Evolutionary conservation across 139 green algal genomes (phyloP).

Genomic region (Chlorella vulgaris): DNA sequence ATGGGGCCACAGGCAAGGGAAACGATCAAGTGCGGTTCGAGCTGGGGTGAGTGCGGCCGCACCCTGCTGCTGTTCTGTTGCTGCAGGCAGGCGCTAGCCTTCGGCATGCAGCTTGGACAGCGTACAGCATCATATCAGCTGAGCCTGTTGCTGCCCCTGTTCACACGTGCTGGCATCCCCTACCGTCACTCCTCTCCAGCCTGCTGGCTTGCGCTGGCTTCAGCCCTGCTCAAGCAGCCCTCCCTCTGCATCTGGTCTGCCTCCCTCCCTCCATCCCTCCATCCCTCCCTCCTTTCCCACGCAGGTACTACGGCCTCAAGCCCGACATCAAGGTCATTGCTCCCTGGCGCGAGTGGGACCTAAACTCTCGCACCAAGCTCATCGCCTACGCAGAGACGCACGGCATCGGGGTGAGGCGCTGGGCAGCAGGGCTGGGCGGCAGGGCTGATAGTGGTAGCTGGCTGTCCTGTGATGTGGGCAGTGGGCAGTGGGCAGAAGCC

Average conservation of each 20-base stretch:
- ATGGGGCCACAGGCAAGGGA: slow-evolving; percentile 99
- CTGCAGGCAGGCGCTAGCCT: no score
- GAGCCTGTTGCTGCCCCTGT: no score
- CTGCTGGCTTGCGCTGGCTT: no score
- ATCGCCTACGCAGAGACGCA: slow-evolving; percentile 86
- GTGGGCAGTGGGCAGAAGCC: no score
- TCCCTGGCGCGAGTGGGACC: slow-evolving; percentile 98
- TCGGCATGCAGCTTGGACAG: no score
- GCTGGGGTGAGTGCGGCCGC: slow-evolving; percentile 55
- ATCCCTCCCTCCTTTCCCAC: slow-evolving; percentile 3
- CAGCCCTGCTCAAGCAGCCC: no score
- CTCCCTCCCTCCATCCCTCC: neutral
- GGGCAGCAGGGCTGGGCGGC: neutral
- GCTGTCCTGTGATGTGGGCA: neutral
- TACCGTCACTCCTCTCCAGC: no score
- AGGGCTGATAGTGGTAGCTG: neutral
- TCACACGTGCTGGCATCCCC: no score
- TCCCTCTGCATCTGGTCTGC: no score
- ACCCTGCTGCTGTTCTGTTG: neutral
- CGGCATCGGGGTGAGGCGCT: slow-evolving; percentile 55
- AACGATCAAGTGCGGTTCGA: slow-evolving; percentile 98
- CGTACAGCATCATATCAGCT: no score
- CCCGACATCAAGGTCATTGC: slow-evolving; percentile 99
- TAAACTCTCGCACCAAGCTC: slow-evolving; percentile 88
- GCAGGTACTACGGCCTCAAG: slow-evolving; percentile 95